Evolutionary conservation across 768 basidiomycete species (phyloP).

Genomic region (Lactarius indigo): DNA sequence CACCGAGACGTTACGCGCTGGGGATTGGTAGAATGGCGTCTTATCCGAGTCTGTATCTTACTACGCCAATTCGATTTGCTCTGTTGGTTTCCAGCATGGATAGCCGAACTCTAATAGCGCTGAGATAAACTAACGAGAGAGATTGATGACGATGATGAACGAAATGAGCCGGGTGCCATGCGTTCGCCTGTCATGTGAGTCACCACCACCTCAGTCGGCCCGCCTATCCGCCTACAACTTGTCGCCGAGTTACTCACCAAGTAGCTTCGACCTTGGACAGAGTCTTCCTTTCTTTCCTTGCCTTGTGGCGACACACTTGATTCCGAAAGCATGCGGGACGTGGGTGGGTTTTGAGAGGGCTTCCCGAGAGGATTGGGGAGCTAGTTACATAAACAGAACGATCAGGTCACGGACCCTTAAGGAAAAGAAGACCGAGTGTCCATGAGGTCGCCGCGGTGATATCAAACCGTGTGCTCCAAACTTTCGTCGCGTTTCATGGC

Average conservation of each 20-base stretch:
- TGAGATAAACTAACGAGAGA: too few relatives aligned
- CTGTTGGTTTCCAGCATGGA: not conserved
- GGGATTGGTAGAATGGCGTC: not conserved
- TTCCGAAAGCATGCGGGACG: not conserved
- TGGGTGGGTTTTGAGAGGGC: not conserved
- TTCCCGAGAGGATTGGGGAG: not conserved
- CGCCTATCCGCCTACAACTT: too few relatives aligned
- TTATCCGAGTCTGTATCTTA: not conserved
- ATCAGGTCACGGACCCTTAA: not conserved
- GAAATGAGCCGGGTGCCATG: not conserved
- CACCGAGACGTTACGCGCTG: not conserved
- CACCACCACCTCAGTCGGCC: not conserved
- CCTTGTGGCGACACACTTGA: not conserved
- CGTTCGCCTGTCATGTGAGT: not conserved
- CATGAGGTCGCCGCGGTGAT: slow-evolving; percentile 5
- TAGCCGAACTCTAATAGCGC: not conserved
- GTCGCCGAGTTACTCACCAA: too few relatives aligned
- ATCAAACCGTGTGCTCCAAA: slow-evolving; percentile 3
- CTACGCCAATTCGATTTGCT: not conserved
- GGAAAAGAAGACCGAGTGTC: not conserved
- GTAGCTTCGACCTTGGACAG: not conserved
- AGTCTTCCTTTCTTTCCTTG: not conserved
- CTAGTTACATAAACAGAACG: not conserved
- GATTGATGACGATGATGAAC: not conserved
- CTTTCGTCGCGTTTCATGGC: slow-evolving; percentile 3